Conservation (phyloP, 352 stramenopile genomes). For the Phytophthora pini region DNA sequence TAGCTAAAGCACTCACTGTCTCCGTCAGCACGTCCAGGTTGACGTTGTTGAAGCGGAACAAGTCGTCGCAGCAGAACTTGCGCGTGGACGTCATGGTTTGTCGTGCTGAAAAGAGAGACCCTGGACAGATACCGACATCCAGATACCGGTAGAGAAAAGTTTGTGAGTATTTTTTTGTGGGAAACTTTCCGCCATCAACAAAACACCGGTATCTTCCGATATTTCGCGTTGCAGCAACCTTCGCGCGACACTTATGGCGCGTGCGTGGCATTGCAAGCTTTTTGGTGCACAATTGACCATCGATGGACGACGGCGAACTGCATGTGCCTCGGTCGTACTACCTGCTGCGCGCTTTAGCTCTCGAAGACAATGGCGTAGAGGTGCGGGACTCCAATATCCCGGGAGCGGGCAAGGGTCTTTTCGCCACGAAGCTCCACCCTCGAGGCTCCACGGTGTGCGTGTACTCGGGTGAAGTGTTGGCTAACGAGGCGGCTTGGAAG, state of each 20-base stretch:
- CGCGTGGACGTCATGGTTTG: conserved; percentile 93
- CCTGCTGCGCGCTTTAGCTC: conserved; percentile 3
- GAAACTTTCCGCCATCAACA: too few species aligned
- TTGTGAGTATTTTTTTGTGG: too few species aligned
- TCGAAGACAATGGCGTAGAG: conserved; percentile 45
- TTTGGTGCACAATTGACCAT: conserved; percentile 3
- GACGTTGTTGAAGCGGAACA: conserved; percentile 99
- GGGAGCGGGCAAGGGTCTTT: conserved; percentile 63
- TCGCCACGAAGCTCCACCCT: conserved; percentile 39
- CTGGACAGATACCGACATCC: too few species aligned
- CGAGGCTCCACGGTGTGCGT: conserved; percentile 44
- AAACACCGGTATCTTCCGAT: too few species aligned
- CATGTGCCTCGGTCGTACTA: conserved; percentile 32
- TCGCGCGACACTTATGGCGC: neutral
- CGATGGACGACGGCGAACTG: conserved; percentile 34
- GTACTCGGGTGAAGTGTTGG: conserved; percentile 52
- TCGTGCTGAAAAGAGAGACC: neutral
- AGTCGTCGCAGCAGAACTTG: conserved; percentile 96
- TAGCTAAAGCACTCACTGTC: conserved; percentile 66
- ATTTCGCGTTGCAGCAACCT: too few species aligned
- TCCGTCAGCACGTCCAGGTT: conserved; percentile 98
- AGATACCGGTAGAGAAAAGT: too few species aligned
- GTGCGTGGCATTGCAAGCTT: conserved; percentile 8
- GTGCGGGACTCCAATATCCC: conserved; percentile 50
- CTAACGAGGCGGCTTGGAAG: conserved; percentile 61